Evolutionary conservation across 257 asterid species (phyloP), one percentile per base, ranked within the genome.

Genomic region (Apocynum venetum): DNA sequence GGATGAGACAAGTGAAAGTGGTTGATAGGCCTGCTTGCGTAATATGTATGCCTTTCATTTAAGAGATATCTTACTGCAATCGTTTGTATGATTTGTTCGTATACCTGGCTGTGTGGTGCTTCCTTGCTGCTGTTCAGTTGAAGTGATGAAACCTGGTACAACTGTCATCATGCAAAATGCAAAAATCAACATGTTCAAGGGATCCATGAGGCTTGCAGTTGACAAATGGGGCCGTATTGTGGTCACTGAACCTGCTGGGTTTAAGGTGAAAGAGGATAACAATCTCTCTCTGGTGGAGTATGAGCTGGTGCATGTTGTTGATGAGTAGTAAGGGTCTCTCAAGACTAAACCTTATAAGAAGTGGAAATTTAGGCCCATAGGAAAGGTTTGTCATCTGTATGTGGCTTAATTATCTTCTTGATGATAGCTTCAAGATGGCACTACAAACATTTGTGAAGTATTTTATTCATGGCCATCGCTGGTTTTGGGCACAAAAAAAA

Each of bases 161-260:
- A 85, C 88, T 9, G 84, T 89, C 61, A 86, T 86, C 76, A 80
- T 92, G 44, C 88, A 94, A 11, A 91, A 91, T 72, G 93, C 97
- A 38, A 91, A 86, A 89, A 91, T 91, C 0, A 87, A 86, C 82
- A 87, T 91, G 90, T 91, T 87, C 86, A 91, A 85, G 83, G 93
- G 87, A 59, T 68, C 86, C 11, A 89, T 88, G 97, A 87, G 97
- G 87, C 90, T 91, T 44, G 90, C 88, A 46, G 91, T 89, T 4
- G 92, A 91, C 81, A 91, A 88, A 71, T 90, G 97, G 97, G 97
- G 97, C 38, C 89, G 83, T 10, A 71, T 91, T 14, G 96, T 89
- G 87, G 87, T 83, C 35, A 71, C 89, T 72, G 86, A 89, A 69
- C 85, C 90, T 35, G 89, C 97, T 57, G 53, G 73, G 10, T 87